Evolutionary conservation across 2,329 filamentous ascomycete genomes (phyloP), one percentile per base, ranked within the genome.

Genomic region (Pseudogymnoascus verrucosus): DNA sequence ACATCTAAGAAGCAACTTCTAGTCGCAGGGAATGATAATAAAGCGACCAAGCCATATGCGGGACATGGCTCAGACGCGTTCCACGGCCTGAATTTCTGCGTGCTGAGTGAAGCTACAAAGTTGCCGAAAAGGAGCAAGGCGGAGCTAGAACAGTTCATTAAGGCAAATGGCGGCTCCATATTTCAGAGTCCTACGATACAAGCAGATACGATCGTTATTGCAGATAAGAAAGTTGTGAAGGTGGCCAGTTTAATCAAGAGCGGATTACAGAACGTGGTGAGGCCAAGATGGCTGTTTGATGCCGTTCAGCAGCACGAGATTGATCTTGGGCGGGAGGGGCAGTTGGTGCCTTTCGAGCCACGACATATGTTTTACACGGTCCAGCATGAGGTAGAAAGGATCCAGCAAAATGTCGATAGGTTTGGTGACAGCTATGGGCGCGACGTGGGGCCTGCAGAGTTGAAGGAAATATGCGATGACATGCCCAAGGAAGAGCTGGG

Each of bases 351-450:
- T 0, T 81, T 80, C 44, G 82, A 84, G 67, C 79, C 77, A 2
- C 69, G 80, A 0, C 92, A 98, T 69, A 79, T 98, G 69, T 88
- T 95, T 66, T 85, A 88, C 70, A 85, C 85, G 0, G 84, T 82
- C 0, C 82, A 86, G 3, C 80, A 78, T 1, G 79, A 86, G 63
- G 75, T 77, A 42, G 78, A 78, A 5, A 78, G 79, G 6, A 84
- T 88, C 8, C 79, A 82, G 39, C 76, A 77, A 2, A 90, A 89
- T 67, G 81, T 89, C 1, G 95, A 99, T 73, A 78, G 81, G 62
- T 95, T 85, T 69, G 89, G 89, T 0, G 95, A 99, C 73, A 93
- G 91, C 71, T 98, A 90, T 74, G 83, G 86, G 0, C 81, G 93
- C 4, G 86, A 96, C 69, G 77, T 89, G 7, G 80, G 79, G 0